Evolutionary conservation across 768 basidiomycete genomes (phyloP), one percentile per base, ranked within the genome.

Genomic region (Hygrocybe punicea): DNA sequence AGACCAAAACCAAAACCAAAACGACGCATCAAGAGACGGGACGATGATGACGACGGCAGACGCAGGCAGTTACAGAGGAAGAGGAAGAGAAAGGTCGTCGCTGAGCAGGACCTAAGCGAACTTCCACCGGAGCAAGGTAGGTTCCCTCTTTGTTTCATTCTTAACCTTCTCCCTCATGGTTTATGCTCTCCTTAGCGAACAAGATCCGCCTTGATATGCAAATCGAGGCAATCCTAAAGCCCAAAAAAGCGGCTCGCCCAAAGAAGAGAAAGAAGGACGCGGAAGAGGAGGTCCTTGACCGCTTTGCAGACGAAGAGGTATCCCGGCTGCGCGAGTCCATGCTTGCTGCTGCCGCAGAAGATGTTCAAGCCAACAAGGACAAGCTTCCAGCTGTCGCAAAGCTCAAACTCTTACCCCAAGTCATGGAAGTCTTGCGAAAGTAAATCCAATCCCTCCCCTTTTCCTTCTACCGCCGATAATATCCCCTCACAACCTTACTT

Each of bases 361-460:
- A 99, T 66, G 81, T 86, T 36, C 81, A 84, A 51, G 81, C 91
- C 6, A 96, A 96, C 69, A 73, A 80, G 50, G 85, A 87, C 34
- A 91, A 89, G 63, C 66, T 84, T 10, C 94, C 95, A 0, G 97
- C 94, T 10, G 83, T 84, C 10, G 78, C 84, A 40, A 99, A 99
- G 73, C 81, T 98, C 33, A 83, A 78, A 54, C 77, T 94, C 66
- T 78, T 99, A 25, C 84, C 86, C n/a, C 86, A 91, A 62, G 96
- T 96, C 23, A 89, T 97, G 84, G 89, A 91, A 11, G 86, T 91
- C 3, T 79, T 99, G 56, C 88, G 93, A 73, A 98, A 95, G 96
- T 96, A 66, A 53, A 87, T 75, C 9, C n/a, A 53, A 48, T 16
- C 25, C 51, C 60, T 49, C 36, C 48, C 33, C 37, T 19, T 34